Evolutionary conservation across 164 flowering plant species (phyloP).

Genomic region (Berberis vulgaris): DNA sequence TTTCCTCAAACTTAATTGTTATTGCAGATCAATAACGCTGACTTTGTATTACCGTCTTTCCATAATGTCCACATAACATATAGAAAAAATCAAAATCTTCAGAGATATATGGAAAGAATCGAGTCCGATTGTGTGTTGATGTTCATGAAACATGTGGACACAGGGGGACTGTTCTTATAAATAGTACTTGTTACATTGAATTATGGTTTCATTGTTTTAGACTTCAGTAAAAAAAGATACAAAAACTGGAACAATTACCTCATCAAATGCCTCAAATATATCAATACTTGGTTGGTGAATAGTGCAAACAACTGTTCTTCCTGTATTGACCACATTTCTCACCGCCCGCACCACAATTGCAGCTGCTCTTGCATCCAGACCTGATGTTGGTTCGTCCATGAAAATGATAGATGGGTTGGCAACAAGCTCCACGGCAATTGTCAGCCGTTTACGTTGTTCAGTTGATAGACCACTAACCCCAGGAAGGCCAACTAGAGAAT

Average conservation of each 20-base stretch:
- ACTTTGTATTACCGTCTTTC: too few relatives aligned
- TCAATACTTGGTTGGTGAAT: constrained; percentile 41
- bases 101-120: too few relatives aligned
- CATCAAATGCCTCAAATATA: constrained; percentile 37
- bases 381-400: constrained; percentile 55
- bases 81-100: too few relatives aligned
- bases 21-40: too few relatives aligned
- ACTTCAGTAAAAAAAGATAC: background rate
- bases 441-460: constrained; percentile 43
- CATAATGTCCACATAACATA: too few relatives aligned
- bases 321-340: constrained; percentile 41
- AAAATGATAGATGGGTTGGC: constrained; percentile 48
- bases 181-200: too few relatives aligned
- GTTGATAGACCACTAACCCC: constrained; percentile 39
- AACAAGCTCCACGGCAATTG: constrained; percentile 48
- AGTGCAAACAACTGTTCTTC: constrained; percentile 46
- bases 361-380: constrained; percentile 54
- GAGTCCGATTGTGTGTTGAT: too few relatives aligned
- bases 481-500: constrained; percentile 37
- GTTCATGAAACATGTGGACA: too few relatives aligned
- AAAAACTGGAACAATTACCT: constrained; percentile 12
- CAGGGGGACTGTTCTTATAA: too few relatives aligned
- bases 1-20: too few relatives aligned
- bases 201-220: too few relatives aligned
- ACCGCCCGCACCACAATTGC: constrained; percentile 54